Conservation (phyloP, 257 asterid genomes). For the Nicotiana tabacum region DNA sequence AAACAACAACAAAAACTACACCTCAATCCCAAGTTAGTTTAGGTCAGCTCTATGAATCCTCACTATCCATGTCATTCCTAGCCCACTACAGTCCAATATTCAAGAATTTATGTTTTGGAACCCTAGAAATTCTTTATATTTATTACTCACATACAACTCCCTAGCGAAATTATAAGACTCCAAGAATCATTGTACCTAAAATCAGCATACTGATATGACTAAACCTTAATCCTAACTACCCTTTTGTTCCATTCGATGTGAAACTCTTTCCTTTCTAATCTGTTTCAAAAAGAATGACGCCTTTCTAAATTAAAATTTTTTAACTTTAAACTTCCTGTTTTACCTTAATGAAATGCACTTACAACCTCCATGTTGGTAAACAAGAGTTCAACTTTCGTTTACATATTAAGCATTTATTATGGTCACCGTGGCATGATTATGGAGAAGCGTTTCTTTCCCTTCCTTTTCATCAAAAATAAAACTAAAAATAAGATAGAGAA, state of each 20-base stretch:
- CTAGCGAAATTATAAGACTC: not conserved
- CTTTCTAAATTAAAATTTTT: not conserved
- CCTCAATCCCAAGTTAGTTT: slow-evolving; percentile 1
- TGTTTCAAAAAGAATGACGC: not conserved
- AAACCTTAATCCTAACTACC: not conserved
- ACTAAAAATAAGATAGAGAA: not conserved
- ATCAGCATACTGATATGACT: not conserved
- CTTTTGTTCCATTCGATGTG: not conserved
- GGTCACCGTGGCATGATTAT: not conserved
- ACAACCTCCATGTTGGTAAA: not conserved
- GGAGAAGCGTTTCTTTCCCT: not conserved
- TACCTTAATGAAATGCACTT: not conserved
- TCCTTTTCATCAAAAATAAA: not conserved
- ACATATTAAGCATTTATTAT: not conserved
- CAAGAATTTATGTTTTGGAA: not conserved
- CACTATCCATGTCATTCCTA: not conserved
- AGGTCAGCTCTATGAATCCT: not conserved
- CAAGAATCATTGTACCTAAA: not conserved
- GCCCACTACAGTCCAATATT: not conserved
- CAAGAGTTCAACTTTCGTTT: not conserved
- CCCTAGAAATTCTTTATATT: not conserved
- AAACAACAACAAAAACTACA: not conserved
- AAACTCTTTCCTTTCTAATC: not conserved
- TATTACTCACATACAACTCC: not conserved
- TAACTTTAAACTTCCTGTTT: not conserved